phyloP scores from a whole-genome alignment of 208 protist species.

The Leishmania mexicana region DNA sequence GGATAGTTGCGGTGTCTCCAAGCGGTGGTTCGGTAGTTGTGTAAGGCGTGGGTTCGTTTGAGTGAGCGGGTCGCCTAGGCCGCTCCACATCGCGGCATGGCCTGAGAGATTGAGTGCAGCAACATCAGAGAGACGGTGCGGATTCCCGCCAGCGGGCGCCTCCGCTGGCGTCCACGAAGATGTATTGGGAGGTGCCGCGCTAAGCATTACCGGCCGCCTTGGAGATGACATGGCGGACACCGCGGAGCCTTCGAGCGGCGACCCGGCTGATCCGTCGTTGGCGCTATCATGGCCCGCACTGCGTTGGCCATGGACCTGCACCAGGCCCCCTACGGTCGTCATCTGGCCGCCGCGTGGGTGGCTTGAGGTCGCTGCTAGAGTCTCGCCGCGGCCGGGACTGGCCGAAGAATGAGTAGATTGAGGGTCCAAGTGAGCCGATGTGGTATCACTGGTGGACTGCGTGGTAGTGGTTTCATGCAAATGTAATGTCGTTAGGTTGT shows the following conservation, averaged over 20 bases:
- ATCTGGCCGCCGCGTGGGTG: not conserved
- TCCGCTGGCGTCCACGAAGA: not conserved
- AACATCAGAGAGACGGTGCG: not conserved
- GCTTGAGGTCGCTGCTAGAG: not conserved
- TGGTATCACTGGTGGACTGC: not conserved
- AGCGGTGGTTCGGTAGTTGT: conserved; percentile 13
- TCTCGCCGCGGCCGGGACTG: not conserved
- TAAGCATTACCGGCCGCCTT: not conserved
- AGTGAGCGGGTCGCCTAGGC: not conserved
- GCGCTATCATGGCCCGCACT: not conserved
- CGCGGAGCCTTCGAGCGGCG: not conserved
- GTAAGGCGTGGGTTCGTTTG: not conserved
- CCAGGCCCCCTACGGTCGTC: not conserved
- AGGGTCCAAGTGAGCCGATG: not conserved
- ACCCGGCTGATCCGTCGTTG: too few relatives aligned
- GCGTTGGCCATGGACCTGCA: not conserved
- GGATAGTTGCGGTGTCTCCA: conserved; percentile 29
- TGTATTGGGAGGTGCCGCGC: not conserved
- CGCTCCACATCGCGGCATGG: not conserved
- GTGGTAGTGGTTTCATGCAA: not conserved
- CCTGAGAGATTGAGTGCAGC: not conserved
- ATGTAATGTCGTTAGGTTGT: not conserved
- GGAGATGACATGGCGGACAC: not conserved
- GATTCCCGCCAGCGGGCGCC: not conserved
- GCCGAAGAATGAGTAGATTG: not conserved